Base-by-base conservation (phyloP, 805 yeast species). In the Cyberlindnera mrakii region DNA sequence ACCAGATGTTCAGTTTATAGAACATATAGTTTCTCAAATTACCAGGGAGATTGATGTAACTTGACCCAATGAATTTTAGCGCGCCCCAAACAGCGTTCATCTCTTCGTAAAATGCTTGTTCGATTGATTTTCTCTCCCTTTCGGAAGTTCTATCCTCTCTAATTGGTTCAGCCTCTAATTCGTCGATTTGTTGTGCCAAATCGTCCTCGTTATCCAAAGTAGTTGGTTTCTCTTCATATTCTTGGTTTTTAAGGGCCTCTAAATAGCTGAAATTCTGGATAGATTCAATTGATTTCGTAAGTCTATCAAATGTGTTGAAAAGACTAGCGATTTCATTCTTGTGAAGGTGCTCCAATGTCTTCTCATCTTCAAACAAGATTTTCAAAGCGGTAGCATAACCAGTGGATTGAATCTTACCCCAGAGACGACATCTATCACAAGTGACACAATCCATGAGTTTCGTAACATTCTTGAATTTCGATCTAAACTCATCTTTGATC, bases 361-460 rank as follows among this genome's bases (percentile, higher is more conserved):
- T 60, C 32, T 67, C 68, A n/a, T 58, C 60, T 61, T 91, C 98
- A 61, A 93, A 88, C 46, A 93, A 68, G 19, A 91, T 76, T 62
- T 93, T 93, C 57, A 93, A 74, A 1, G 96, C 95, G 8, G 99
- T 93, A 16, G 97, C 99, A 63, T 93, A 93, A 17, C 99, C 99
- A 14, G 93, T 87, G 2, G 96, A 88, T 68, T 93, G 99, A 27
- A 93, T 77, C 64, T 93, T 93, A 9, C 99, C 99, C 99, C 99
- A 93, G 65, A 93, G 71, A 57, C 97, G 77, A 64, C 99, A 93
- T 59, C 97, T 75, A 61, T 93, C 99, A 69, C 99, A 93, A 32
- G 96, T 97, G 33, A 93, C 98, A 68, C 99, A 93, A 63, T 91
- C 96, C 97, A 93, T 93, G 35, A 93, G 79, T 40, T 86, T 82